These are phyloP conservation scores for Penicillium sclerotigenum DNA, from an alignment of 2,329 filamentous ascomycete species.

Conservation along the genomic window DNA sequence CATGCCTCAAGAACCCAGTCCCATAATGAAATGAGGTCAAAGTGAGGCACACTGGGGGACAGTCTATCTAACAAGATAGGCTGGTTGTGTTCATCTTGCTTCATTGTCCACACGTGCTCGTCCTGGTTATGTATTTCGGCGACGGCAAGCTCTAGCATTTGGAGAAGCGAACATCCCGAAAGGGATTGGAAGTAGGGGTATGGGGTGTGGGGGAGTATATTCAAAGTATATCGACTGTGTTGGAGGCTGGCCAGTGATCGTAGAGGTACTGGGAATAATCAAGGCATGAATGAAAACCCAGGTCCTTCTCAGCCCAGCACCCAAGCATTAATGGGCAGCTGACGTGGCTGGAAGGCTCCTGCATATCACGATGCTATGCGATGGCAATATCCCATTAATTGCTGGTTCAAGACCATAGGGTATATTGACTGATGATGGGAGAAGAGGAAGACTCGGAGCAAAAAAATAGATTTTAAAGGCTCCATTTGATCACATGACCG, in stretches of 20 bases:
- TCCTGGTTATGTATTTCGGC: conserved; percentile 48
- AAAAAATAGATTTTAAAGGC: conserved; percentile 20
- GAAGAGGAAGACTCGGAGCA: neutral
- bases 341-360: neutral
- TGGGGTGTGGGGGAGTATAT: neutral
- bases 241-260: neutral
- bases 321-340: conserved; percentile 18
- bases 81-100: conserved; percentile 50
- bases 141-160: conserved; percentile 57
- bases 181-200: neutral
- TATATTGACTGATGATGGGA: neutral
- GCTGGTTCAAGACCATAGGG: neutral
- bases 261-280: neutral
- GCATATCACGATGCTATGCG: neutral
- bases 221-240: neutral
- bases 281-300: neutral
- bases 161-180: conserved; percentile 40
- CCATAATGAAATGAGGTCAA: conserved; percentile 48
- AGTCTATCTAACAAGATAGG: conserved; percentile 25
- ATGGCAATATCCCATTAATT: neutral
- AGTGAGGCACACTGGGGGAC: conserved; percentile 39
- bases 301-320: neutral
- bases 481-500: conserved; percentile 9
- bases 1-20: conserved; percentile 41
- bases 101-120: conserved; percentile 57